These are phyloP conservation scores for Cyclocybe cylindracea DNA, from an alignment of 768 basidiomycete genomes.

Conservation along the genomic window DNA sequence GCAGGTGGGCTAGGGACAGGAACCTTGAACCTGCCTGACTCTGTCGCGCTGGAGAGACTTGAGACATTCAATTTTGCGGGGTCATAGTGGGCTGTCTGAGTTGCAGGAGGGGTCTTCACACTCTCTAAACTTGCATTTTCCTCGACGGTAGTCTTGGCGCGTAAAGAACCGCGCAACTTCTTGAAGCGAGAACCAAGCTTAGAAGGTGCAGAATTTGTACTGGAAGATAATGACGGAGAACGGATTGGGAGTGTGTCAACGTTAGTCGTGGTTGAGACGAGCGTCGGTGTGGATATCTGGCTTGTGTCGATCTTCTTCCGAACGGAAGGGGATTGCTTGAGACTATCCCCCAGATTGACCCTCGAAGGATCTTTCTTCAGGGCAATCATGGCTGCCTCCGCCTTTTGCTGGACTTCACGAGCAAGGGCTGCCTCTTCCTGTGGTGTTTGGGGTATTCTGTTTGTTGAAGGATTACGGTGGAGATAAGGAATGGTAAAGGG, in stretches of 20 bases:
- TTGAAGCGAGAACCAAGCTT: constrained; percentile 76
- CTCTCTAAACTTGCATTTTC: constrained; percentile 49
- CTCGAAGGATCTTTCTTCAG: constrained; percentile 53
- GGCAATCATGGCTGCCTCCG: constrained; percentile 64
- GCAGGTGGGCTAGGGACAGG: constrained; percentile 65
- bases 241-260: constrained; percentile 68
- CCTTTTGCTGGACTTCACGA: constrained; percentile 66
- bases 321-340: constrained; percentile 38
- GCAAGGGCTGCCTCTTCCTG: constrained; percentile 58
- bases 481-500: constrained; percentile 32
- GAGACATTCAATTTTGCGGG: constrained; percentile 36
- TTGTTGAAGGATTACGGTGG: constrained; percentile 41
- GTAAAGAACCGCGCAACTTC: constrained; percentile 68
- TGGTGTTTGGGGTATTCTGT: constrained; percentile 42
- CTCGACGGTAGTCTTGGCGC: constrained; percentile 49
- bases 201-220: constrained; percentile 44
- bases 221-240: constrained; percentile 47
- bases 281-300: constrained; percentile 65
- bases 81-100: constrained; percentile 43
- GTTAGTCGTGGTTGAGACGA: constrained; percentile 68
- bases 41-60: constrained; percentile 46
- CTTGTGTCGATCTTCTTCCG: constrained; percentile 62
- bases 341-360: constrained; percentile 39
- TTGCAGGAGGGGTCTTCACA: constrained; percentile 34
- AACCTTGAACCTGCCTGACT: constrained; percentile 54